phyloP scores from a whole-genome alignment of 2,329 filamentous ascomycete genomes.

The Cladophialophora bantiana region DNA sequence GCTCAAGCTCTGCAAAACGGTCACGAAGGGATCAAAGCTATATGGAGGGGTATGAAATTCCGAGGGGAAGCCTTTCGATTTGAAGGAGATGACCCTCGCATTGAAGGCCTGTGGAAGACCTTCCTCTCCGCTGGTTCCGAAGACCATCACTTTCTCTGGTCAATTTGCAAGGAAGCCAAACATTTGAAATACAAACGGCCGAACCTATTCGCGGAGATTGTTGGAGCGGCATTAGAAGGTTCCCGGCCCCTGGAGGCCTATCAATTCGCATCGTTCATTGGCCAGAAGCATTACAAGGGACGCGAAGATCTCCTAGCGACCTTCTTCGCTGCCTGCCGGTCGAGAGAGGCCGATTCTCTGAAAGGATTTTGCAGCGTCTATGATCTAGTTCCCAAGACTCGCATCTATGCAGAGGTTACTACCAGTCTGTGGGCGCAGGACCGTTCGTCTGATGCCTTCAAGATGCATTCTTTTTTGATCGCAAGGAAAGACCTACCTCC shows the following conservation, averaged over 20 bases:
- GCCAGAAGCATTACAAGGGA: constrained; percentile 31
- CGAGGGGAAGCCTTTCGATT: constrained; percentile 36
- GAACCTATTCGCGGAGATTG: constrained; percentile 53
- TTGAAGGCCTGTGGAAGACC: constrained; percentile 33
- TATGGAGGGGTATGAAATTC: constrained; percentile 46
- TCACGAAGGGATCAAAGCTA: constrained; percentile 49
- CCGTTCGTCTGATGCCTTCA: constrained; percentile 49
- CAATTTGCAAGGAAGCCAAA: constrained; percentile 27
- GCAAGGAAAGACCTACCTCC: constrained; percentile 52
- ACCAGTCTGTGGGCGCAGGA: constrained; percentile 49
- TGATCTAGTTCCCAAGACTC: constrained; percentile 45
- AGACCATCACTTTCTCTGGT: constrained; percentile 33
- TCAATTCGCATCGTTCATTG: constrained; percentile 32
- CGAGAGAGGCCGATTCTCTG: constrained; percentile 42
- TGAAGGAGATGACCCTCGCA: constrained; percentile 32
- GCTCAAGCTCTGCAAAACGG: constrained; percentile 54
- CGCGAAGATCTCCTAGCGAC: constrained; percentile 30
- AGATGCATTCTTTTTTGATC: constrained; percentile 57
- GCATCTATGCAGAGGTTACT: constrained; percentile 55
- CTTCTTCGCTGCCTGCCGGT: constrained; percentile 33
- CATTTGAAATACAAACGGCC: constrained; percentile 40
- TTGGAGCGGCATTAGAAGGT: constrained; percentile 50
- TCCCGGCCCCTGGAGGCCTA: constrained; percentile 35
- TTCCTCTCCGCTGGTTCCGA: constrained; percentile 34
- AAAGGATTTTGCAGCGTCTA: constrained; percentile 54